phyloP scores from a whole-genome alignment of 345 rosid genomes.

The Arabidopsis suecica region DNA sequence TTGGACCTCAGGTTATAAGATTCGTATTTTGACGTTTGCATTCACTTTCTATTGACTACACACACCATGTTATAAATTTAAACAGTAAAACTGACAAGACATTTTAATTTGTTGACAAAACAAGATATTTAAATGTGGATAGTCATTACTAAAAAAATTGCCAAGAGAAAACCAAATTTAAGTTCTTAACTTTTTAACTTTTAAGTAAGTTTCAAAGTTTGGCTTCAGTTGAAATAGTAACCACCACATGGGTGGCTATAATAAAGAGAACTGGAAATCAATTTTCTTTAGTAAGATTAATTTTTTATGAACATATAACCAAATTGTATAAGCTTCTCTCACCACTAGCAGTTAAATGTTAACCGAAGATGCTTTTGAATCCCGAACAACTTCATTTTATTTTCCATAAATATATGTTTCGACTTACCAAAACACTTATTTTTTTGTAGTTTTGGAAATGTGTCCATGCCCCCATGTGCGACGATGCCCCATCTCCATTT shows the following conservation, averaged over 20 bases:
- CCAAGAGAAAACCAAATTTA: constrained; percentile 3
- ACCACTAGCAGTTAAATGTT: constrained; percentile 40
- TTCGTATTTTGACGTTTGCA: constrained; percentile 33
- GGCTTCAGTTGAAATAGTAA: background rate
- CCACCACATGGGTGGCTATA: constrained; percentile 36
- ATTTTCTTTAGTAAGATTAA: background rate
- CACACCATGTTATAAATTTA: background rate
- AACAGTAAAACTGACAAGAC: constrained; percentile 24
- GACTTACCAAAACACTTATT: constrained; percentile 41
- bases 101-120: background rate
- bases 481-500: constrained; percentile 41
- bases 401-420: background rate
- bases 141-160: background rate
- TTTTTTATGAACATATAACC: background rate
- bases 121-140: background rate
- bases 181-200: background rate
- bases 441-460: constrained; percentile 40
- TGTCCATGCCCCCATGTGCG: constrained; percentile 48
- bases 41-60: constrained; percentile 38
- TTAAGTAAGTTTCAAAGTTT: background rate
- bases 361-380: constrained; percentile 40
- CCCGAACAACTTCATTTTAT: constrained; percentile 19
- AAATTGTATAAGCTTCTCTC: constrained; percentile 22
- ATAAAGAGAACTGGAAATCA: background rate
- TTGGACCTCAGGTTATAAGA: constrained; percentile 29